Base-by-base conservation (phyloP, 2,329 filamentous ascomycete species). In the Aschersonia sp. region DNA sequence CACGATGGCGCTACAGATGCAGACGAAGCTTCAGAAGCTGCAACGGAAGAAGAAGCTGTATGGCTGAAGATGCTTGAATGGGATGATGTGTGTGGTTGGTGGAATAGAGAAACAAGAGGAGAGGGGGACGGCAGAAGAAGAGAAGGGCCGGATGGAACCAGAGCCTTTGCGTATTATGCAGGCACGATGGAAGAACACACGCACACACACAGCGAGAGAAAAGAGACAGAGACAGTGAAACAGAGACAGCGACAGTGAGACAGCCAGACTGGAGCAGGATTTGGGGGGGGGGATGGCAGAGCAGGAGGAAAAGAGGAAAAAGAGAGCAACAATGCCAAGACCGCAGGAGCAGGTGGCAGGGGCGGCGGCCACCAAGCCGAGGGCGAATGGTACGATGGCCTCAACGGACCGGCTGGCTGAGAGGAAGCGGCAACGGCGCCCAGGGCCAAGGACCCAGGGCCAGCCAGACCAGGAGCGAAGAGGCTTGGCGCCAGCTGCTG, bases 61-160 rank as follows among this genome's bases (percentile, higher is more conserved):
- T 45, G 31, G 45, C 30, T 48, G 48, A 48, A 31, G 43, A 50
- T 52, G 48, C 46, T 49, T 41, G 45, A 46, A 52, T 48, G 51
- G 46, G 45, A 50, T 51, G 45, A 46, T 50, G 50, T 38, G 40
- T 48, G 32, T 38, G 32, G 32, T 38, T 40, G 45, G 44, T 46
- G 47, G 20, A 43, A 44, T 44, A 32, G 45, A 40, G 46, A 44
- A 43, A 46, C 31, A 38, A 49, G 30, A 48, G 42, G 45, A 48
- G 29, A 46, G 47, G 40, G 32, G 41, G 30, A 43, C 30, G 40
- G 45, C 31, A 46, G 32, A 38, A 12, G 32, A 12, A 9, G 44
- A 44, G 31, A 45, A 20, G 41, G 47, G 10, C 10, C 31, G 31
- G 48, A 46, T 46, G 45, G 40, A 40, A 40, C 45, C 46, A 38